These are phyloP conservation scores for Bacidia gigantensis DNA, from an alignment of 495 filamentous ascomycete genomes.

Conservation along the genomic window DNA sequence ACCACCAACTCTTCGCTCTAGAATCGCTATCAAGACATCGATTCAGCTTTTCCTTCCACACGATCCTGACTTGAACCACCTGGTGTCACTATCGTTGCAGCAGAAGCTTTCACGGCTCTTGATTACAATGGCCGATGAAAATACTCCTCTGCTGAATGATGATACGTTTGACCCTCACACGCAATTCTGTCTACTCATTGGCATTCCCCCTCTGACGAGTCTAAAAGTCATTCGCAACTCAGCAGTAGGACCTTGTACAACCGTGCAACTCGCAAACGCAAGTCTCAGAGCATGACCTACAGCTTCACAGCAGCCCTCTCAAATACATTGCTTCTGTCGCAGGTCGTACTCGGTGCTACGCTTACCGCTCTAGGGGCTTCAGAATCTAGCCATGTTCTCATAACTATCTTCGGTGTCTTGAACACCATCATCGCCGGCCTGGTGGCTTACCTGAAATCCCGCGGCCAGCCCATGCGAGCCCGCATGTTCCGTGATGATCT, in stretches of 20 bases:
- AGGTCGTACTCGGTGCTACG: conserved; percentile 48
- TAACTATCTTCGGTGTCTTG: conserved; percentile 50
- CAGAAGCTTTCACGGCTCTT: no score
- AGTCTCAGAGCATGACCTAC: background rate
- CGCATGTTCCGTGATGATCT: conserved; percentile 6
- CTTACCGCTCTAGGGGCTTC: conserved; percentile 51
- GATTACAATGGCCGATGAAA: conserved; percentile 1
- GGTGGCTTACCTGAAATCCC: conserved; percentile 48
- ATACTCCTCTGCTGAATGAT: background rate
- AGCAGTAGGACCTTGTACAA: background rate
- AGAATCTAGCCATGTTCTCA: conserved; percentile 35
- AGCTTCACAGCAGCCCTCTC: background rate
- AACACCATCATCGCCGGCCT: conserved; percentile 53
- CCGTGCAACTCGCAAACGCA: background rate
- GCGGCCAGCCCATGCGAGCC: conserved; percentile 23
- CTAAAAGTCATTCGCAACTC: background rate
- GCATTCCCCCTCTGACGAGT: background rate
- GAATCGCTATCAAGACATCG: background rate
- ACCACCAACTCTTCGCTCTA: no score
- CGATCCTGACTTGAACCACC: background rate
- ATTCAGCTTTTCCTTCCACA: background rate
- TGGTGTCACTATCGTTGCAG: no score
- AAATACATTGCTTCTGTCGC: conserved; percentile 13
- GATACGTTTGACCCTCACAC: background rate
- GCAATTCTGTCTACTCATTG: conserved; percentile 1